A percentile compares a stretch with the other conserved stretches of the same genome.
Conservation (phyloP, 139 green algal genomes). For the Microglena sp. region DNA sequence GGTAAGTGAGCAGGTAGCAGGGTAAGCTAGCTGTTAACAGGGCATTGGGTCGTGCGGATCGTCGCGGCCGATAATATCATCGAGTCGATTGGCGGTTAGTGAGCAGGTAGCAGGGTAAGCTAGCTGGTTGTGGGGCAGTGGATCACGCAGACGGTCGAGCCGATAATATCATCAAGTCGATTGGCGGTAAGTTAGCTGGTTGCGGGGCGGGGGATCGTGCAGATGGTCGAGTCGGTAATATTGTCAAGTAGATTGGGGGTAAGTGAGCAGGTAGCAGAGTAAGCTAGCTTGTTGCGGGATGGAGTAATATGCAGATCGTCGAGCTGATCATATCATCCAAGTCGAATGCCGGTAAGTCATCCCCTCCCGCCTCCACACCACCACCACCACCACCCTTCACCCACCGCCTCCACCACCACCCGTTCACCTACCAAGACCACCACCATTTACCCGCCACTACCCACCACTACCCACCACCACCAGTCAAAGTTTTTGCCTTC, state of each 20-base stretch:
- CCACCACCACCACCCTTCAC: too few relatives aligned
- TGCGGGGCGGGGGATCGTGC: conserved; percentile 24
- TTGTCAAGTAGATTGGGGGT: conserved; percentile 20
- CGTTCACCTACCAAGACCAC: too few relatives aligned
- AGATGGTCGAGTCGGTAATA: conserved; percentile 25
- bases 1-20: conserved; percentile 21
- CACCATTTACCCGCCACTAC: too few relatives aligned
- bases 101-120: conserved; percentile 24
- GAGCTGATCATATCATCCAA: conserved; percentile 27
- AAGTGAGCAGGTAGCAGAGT: conserved; percentile 22
- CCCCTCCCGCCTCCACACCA: too few relatives aligned
- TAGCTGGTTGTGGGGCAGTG: conserved; percentile 18
- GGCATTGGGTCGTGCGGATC: conserved; percentile 31
- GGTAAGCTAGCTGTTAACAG: conserved; percentile 20
- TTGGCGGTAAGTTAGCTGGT: conserved; percentile 12
- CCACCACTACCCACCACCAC: too few relatives aligned
- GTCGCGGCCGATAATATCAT: conserved; percentile 24
- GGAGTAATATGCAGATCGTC: conserved; percentile 28
- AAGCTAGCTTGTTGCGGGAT: conserved; percentile 17
- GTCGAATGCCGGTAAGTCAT: conserved; percentile 17
- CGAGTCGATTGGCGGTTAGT: conserved; percentile 18
- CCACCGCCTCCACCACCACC: too few relatives aligned
- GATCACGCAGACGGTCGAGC: conserved; percentile 28
- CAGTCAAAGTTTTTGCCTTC: too few relatives aligned
- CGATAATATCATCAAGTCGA: conserved; percentile 7